These are phyloP conservation scores for Aethionema arabicum DNA, from an alignment of 345 rosid species.

Conservation along the genomic window DNA sequence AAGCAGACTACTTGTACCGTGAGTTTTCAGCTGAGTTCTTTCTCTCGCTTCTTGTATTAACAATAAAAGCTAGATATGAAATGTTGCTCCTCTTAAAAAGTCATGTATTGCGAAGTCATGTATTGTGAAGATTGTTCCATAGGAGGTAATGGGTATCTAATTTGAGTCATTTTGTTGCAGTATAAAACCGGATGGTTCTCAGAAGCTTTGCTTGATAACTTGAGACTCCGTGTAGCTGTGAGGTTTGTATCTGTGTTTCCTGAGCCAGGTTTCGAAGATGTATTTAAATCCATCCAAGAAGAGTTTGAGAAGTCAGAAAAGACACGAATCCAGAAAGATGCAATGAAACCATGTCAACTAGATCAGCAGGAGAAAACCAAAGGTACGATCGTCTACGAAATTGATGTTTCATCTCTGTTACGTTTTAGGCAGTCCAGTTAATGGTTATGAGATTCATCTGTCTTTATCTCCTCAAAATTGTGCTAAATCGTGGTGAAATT, in stretches of 20 bases:
- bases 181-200: slow-evolving; percentile 85
- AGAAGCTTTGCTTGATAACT: slow-evolving; percentile 54
- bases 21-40: slow-evolving; percentile 35
- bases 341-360: slow-evolving; percentile 41
- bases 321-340: slow-evolving; percentile 45
- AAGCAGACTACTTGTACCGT: slow-evolving; percentile 61
- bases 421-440: slow-evolving; percentile 13
- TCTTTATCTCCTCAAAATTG: slow-evolving; percentile 1
- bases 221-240: slow-evolving; percentile 65
- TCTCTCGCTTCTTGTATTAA: not conserved
- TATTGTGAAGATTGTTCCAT: not conserved
- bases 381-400: slow-evolving; percentile 40
- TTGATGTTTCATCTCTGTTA: not conserved
- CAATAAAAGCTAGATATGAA: slow-evolving; percentile 7
- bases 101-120: not conserved
- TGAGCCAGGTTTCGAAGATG: slow-evolving; percentile 57
- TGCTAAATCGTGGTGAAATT: not conserved
- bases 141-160: not conserved
- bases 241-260: slow-evolving; percentile 73
- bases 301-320: slow-evolving; percentile 73
- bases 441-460: slow-evolving; percentile 1
- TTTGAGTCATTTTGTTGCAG: slow-evolving; percentile 41
- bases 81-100: not conserved
- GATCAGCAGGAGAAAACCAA: slow-evolving; percentile 41
- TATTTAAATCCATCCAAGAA: slow-evolving; percentile 57